Evolutionary conservation across 2,329 filamentous ascomycete species (phyloP), one percentile per base, ranked within the genome.

Genomic region (Fusarium sp.): DNA sequence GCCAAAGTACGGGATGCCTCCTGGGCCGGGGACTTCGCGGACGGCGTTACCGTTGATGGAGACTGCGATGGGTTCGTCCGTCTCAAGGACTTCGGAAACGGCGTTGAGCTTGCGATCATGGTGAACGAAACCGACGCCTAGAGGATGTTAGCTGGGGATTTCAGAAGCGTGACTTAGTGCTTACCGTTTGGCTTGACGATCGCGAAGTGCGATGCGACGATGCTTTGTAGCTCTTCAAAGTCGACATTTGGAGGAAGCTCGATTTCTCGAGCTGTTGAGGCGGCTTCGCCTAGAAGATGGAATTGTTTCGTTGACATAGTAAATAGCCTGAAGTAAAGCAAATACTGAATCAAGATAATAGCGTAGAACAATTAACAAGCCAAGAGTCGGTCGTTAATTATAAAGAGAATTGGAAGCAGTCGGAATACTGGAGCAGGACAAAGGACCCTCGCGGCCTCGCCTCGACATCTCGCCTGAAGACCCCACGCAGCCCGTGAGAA

Each of bases 31-130:
- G 7, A 88, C 76, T 2, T 83, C 78, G 4, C 81, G 82, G 4
- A 87, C 82, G 4, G 78, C 70, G 37, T 84, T 79, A 7, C 84
- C 84, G 44, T 86, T 83, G n/a, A 88, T 79, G 3, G 79, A 82
- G 56, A 87, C 79, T 34, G 78, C 79, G 21, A 85, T n/a, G 1
- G 50, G 62, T 0, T 70, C 76, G 3, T 77, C 62, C 14, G 71
- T 70, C 2, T 77, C 75, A 1, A 80, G 34, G 18, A 84, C 70
- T 7, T 83, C 81, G 6, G 75, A 67, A 6, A 79, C 67, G 0
- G 75, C 70, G 9, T 76, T 75, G 63, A 12, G 69, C 62, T 12
- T 65, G 67, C 34, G 75, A 69, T 48, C 59, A 23, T 78, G 64
- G 9, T 70, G 71, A 12, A 77, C 58, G 58, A 83, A 82, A 7